phyloP scores from a whole-genome alignment of 2,329 filamentous ascomycete species.

The Fusarium siculi region DNA sequence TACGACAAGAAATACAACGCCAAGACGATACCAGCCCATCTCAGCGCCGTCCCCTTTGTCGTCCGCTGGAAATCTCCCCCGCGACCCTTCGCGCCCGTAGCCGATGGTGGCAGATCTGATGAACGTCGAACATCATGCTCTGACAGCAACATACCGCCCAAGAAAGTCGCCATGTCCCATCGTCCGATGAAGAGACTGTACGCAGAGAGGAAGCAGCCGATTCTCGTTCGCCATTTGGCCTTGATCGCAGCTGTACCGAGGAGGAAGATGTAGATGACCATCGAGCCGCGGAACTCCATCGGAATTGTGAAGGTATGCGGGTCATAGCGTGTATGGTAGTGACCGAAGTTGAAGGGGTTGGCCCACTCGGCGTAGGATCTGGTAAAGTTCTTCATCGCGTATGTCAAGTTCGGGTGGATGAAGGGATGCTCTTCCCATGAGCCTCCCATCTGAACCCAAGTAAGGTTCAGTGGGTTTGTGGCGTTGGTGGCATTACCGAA shows the following conservation, averaged over 20 bases:
- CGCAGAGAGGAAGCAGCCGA: constrained; percentile 45
- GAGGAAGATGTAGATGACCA: constrained; percentile 54
- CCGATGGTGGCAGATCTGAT: constrained; percentile 31
- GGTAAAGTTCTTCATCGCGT: constrained; percentile 53
- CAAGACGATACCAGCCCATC: constrained; percentile 46
- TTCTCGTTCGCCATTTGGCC: constrained; percentile 47
- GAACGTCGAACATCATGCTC: constrained; percentile 50
- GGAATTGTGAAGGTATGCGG: constrained; percentile 56
- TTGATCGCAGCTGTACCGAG: constrained; percentile 52
- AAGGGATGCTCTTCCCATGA: constrained; percentile 55
- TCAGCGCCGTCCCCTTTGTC: constrained; percentile 24
- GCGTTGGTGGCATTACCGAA: constrained; percentile 28
- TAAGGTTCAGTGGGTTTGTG: constrained; percentile 48
- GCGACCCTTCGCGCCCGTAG: constrained; percentile 10
- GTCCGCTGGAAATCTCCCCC: constrained; percentile 11
- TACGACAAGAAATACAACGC: constrained; percentile 54
- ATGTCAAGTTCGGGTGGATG: constrained; percentile 52
- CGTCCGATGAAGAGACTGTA: constrained; percentile 51
- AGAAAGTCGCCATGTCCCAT: constrained; percentile 55
- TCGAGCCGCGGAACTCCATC: constrained; percentile 55
- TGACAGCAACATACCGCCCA: constrained; percentile 52
- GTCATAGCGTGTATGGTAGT: constrained; percentile 54
- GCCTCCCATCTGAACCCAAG: constrained; percentile 53
- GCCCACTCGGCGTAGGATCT: constrained; percentile 53
- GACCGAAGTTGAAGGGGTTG: constrained; percentile 54